These are phyloP conservation scores for Scytalidium sp. DNA, from an alignment of 2,329 filamentous ascomycete species.

Conservation along the genomic window DNA sequence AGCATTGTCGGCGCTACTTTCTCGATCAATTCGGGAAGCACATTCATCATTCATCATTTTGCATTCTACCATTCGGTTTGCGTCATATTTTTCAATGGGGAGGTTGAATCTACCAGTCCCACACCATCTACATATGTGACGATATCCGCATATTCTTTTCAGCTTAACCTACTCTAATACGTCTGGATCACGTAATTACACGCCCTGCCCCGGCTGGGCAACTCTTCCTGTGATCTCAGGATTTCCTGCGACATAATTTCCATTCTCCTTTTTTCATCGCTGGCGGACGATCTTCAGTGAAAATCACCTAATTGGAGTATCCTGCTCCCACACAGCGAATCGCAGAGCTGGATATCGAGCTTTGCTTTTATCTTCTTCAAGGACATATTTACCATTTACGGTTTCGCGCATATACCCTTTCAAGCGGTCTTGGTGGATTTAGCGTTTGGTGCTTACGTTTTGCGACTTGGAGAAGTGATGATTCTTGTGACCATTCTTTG, in stretches of 20 bases:
- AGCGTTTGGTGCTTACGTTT: not conserved
- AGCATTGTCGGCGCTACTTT: constrained; percentile 1
- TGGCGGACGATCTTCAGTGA: not conserved
- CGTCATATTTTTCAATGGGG: constrained; percentile 1
- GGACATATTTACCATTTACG: not conserved
- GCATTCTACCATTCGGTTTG: constrained; percentile 1
- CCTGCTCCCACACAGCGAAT: not conserved
- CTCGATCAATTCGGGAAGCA: not conserved
- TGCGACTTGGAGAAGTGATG: not conserved
- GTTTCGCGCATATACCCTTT: not conserved
- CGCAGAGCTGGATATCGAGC: not conserved
- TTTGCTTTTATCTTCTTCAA: not conserved
- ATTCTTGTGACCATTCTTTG: not conserved
- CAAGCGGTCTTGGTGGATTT: not conserved
- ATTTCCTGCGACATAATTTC: not conserved
- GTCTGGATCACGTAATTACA: constrained; percentile 27
- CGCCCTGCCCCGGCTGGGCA: not conserved
- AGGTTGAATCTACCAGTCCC: constrained; percentile 6
- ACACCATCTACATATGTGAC: not conserved
- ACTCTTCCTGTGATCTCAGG: not conserved
- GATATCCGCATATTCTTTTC: not conserved
- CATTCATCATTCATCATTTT: constrained; percentile 3
- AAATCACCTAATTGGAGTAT: not conserved
- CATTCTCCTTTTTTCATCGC: not conserved
- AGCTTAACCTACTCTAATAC: constrained; percentile 20